phyloP scores from a whole-genome alignment of 345 rosid species.

The Acer campestre region DNA sequence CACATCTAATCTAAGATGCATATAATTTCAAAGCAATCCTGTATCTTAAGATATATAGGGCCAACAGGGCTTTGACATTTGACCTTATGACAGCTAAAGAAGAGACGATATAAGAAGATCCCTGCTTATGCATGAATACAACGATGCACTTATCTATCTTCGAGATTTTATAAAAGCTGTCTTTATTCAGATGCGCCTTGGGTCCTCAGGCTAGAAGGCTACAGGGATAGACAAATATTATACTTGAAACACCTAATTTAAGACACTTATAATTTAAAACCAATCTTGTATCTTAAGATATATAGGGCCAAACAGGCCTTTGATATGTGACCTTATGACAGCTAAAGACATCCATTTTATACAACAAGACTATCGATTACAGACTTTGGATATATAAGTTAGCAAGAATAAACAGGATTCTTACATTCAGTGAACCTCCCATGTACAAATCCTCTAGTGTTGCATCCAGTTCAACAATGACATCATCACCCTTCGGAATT shows the following conservation, averaged over 20 bases:
- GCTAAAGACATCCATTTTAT: neutral
- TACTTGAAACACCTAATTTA: neutral
- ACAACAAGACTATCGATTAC: neutral
- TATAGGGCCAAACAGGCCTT: neutral
- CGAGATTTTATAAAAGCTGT: neutral
- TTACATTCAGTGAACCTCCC: slow-evolving; percentile 96
- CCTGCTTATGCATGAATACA: neutral
- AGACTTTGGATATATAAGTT: neutral
- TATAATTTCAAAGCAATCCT: neutral
- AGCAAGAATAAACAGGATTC: slow-evolving; percentile 1
- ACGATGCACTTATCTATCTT: slow-evolving; percentile 5
- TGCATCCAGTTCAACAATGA: slow-evolving; percentile 91
- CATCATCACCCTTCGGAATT: slow-evolving; percentile 89
- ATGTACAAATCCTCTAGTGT: slow-evolving; percentile 93
- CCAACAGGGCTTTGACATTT: no score
- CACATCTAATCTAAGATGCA: neutral
- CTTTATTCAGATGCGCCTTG: neutral
- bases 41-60: neutral
- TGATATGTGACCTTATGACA: neutral
- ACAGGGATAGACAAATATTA: neutral
- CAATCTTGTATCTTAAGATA: neutral
- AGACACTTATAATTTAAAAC: neutral
- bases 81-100: neutral
- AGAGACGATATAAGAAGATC: neutral
- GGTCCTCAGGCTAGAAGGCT: neutral